These are phyloP conservation scores for Agrocybe praecox DNA, from an alignment of 768 basidiomycete species.

Conservation along the genomic window DNA sequence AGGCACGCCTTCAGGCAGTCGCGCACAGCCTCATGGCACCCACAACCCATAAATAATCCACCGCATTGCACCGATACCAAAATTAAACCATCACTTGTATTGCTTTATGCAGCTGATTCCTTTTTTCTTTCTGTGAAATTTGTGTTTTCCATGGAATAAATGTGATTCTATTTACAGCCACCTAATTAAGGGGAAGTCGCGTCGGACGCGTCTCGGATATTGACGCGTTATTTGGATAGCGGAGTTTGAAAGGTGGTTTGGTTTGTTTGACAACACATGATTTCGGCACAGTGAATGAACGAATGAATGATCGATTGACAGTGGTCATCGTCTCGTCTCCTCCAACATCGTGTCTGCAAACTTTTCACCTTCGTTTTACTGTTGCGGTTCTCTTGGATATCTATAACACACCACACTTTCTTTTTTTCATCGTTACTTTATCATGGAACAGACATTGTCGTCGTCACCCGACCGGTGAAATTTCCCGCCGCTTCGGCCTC, in stretches of 20 bases:
- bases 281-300: too few species aligned
- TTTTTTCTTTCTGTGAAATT: too few species aligned
- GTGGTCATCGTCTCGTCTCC: neutral
- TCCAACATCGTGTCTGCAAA: neutral
- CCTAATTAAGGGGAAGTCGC: neutral
- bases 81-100: too few species aligned
- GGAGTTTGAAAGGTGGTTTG: slow-evolving; percentile 19
- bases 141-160: neutral
- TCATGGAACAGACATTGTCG: slow-evolving; percentile 17
- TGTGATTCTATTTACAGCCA: neutral
- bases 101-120: too few species aligned
- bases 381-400: neutral
- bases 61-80: too few species aligned
- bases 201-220: neutral
- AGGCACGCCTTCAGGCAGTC: neutral
- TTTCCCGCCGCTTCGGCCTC: slow-evolving; percentile 1
- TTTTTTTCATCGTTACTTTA: slow-evolving; percentile 4
- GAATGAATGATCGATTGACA: neutral
- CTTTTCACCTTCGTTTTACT: neutral
- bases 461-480: slow-evolving; percentile 21
- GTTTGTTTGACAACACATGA: slow-evolving; percentile 6
- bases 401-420: slow-evolving; percentile 7
- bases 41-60: too few species aligned
- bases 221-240: slow-evolving; percentile 26
- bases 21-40: neutral